Evolutionary conservation across 441 rosid genomes (phyloP), one percentile per base, ranked within the genome.

Genomic region (Sinapis alba): DNA sequence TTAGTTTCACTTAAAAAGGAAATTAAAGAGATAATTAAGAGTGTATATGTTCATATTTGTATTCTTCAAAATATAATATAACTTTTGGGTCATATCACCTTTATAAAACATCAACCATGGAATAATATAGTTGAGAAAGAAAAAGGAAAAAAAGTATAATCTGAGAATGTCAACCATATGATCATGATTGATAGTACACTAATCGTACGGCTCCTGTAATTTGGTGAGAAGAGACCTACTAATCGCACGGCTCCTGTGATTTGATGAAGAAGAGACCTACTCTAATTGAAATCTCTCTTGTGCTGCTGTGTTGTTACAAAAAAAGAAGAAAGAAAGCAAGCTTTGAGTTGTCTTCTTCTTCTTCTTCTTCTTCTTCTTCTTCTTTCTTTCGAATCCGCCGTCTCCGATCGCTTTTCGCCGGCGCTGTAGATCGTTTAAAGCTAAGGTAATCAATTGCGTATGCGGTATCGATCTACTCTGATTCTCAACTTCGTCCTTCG

Each of bases 341-440:
- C 73, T 67, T 72, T 54, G 74, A 72, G 82, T 53, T 73, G 74
- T 62, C 65, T 63, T 62, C 70, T 47, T 51, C n/a, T n/a, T n/a
- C n/a, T n/a, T n/a, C n/a, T n/a, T n/a, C n/a, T n/a, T n/a, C n/a
- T n/a, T n/a, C n/a, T n/a, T n/a, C 58, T 54, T 18, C 23, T 36
- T 28, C 70, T 20, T 54, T 62, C 63, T 16, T 20, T 45, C 18
- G 26, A 26, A 62, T 63, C 69, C 60, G 68, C 69, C 54, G 62
- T 69, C 59, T 76, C 67, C 69, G 69, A 23, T 65, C 68, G 21
- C 21, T 59, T 65, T 58, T 61, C 73, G 47, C 69, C 68, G 65
- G 47, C 74, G 72, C 56, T 10, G 64, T 59, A 62, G 75, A 78
- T 78, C 78, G n/a, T 62, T 20, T 1, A 36, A 41, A 58, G 6